Conservation (phyloP, 2,329 filamentous ascomycete genomes). For the Paradendryphiella salina region DNA sequence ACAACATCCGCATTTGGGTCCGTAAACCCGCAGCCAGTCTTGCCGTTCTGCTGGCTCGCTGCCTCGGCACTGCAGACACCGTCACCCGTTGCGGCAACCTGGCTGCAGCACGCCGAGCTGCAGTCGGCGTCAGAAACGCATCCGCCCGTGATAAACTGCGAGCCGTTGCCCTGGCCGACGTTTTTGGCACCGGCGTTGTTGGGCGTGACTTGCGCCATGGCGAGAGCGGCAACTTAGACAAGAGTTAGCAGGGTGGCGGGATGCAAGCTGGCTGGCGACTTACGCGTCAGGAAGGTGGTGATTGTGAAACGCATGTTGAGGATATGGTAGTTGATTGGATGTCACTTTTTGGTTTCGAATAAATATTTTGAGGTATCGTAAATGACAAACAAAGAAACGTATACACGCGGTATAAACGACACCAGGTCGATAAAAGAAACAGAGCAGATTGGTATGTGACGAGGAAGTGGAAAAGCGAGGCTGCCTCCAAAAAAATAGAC, state of each 20-base stretch:
- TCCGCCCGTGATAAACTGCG: conserved; percentile 40
- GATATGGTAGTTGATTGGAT: conserved; percentile 5
- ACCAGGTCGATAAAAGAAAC: conserved; percentile 31
- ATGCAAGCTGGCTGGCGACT: background rate
- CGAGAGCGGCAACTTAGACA: conserved; percentile 18
- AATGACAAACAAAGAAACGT: conserved; percentile 9
- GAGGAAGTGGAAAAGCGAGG: conserved; percentile 5
- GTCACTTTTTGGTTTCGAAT: background rate
- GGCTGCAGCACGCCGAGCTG: conserved; percentile 32
- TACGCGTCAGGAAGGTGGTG: conserved; percentile 21
- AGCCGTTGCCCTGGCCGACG: conserved; percentile 32
- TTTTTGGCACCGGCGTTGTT: conserved; percentile 35
- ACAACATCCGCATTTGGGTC: conserved; percentile 35
- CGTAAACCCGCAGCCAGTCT: conserved; percentile 37
- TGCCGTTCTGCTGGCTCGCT: conserved; percentile 36
- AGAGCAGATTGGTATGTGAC: conserved; percentile 20
- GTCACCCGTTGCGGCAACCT: conserved; percentile 24
- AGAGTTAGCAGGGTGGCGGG: background rate
- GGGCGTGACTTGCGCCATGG: conserved; percentile 28
- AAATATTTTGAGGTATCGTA: background rate
- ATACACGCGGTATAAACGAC: conserved; percentile 29
- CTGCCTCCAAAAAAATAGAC: background rate
- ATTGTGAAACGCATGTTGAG: conserved; percentile 26
- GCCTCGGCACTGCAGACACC: conserved; percentile 38
- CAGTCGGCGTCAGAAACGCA: conserved; percentile 38